These are phyloP conservation scores for Phaffia tasmanica DNA, from an alignment of 768 basidiomycete species.

Conservation along the genomic window DNA sequence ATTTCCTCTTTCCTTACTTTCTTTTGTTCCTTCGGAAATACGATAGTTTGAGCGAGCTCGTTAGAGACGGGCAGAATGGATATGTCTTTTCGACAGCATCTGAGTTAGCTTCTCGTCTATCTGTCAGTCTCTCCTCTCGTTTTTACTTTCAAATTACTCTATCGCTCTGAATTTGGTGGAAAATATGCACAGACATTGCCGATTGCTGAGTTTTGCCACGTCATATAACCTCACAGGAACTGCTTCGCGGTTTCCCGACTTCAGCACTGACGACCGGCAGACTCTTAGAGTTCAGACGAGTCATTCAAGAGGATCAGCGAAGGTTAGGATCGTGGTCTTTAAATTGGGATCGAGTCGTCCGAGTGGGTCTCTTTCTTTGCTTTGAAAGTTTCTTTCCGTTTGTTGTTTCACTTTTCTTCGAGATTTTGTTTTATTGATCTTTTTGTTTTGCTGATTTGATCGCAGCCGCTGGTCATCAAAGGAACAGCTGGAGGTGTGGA, in stretches of 20 bases:
- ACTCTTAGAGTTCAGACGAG: slow-evolving; percentile 19
- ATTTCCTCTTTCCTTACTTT: neutral
- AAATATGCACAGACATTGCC: neutral
- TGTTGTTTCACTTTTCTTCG: too few species aligned
- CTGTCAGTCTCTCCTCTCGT: slow-evolving; percentile 28
- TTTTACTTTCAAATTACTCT: neutral
- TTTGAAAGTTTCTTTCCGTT: too few species aligned
- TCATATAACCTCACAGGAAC: slow-evolving; percentile 40
- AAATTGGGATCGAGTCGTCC: slow-evolving; percentile 53
- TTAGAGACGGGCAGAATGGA: slow-evolving; percentile 74
- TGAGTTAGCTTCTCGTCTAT: slow-evolving; percentile 54
- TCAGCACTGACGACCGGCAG: slow-evolving; percentile 17
- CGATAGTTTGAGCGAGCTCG: slow-evolving; percentile 64
- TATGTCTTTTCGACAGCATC: slow-evolving; percentile 57
- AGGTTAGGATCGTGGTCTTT: slow-evolving; percentile 71
- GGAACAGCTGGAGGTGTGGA: slow-evolving; percentile 7
- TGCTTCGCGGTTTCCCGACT: slow-evolving; percentile 48
- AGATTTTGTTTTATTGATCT: too few species aligned
- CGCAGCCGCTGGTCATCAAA: slow-evolving; percentile 9
- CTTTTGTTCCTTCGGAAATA: neutral
- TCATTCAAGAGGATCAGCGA: slow-evolving; percentile 37
- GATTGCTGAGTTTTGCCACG: neutral
- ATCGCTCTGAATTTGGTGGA: neutral
- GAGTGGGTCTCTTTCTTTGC: neutral
- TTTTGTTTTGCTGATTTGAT: too few species aligned